These are phyloP conservation scores for Hypomyces rosellus DNA, from an alignment of 2,329 filamentous ascomycete genomes.

Conservation along the genomic window DNA sequence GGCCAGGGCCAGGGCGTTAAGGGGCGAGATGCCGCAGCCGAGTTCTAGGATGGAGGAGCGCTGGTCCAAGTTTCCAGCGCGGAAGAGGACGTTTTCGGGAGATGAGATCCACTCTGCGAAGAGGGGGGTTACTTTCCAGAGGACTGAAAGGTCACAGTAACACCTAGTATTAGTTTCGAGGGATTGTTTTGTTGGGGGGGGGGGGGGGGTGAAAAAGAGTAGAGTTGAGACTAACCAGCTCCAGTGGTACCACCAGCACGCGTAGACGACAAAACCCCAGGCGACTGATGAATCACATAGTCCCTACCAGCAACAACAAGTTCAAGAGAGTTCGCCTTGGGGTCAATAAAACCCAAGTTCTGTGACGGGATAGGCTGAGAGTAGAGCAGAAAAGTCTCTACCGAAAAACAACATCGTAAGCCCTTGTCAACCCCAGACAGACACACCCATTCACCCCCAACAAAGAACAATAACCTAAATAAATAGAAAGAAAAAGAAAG, in stretches of 20 bases:
- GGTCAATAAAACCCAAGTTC: constrained; percentile 80
- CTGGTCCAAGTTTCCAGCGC: constrained; percentile 40
- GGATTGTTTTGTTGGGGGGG: too few species aligned
- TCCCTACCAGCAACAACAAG: constrained; percentile 64
- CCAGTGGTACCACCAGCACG: constrained; percentile 56
- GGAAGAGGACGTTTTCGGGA: constrained; percentile 56
- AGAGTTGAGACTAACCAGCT: constrained; percentile 43
- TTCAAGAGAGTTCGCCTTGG: constrained; percentile 58
- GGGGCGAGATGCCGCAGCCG: constrained; percentile 78
- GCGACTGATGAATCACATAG: constrained; percentile 75
- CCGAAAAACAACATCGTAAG: too few species aligned
- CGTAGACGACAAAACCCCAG: constrained; percentile 70
- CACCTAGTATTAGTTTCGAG: too few species aligned
- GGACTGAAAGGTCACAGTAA: too few species aligned
- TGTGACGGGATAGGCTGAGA: constrained; percentile 66
- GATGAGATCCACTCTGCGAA: constrained; percentile 75
- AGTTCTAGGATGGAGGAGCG: constrained; percentile 67
- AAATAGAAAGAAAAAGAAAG: not conserved
- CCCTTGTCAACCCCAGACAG: too few species aligned
- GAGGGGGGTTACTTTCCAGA: constrained; percentile 85
- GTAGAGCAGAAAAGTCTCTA: constrained; percentile 87
- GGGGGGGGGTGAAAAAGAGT: too few species aligned
- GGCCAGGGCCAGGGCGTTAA: constrained; percentile 65
- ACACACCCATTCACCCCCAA: too few species aligned
- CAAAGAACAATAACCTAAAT: too few species aligned